Evolutionary conservation across 75 land plant species (phyloP).

Genomic region (Picea glauca): DNA sequence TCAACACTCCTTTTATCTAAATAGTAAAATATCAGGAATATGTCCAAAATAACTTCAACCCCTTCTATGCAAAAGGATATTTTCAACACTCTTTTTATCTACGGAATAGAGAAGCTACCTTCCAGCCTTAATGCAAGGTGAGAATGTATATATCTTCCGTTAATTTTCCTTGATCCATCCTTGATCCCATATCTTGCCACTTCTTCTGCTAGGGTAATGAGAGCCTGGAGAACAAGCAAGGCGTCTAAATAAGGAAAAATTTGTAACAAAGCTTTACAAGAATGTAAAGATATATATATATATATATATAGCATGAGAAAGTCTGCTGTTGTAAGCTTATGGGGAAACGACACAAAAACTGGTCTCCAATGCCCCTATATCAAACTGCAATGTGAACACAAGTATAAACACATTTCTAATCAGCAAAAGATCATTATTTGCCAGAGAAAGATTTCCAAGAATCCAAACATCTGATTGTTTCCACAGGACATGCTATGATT

Average conservation of each 20-base stretch:
- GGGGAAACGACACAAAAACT: not conserved
- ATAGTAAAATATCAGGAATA: too few species aligned
- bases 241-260: not conserved
- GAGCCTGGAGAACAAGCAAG: slow-evolving; percentile 32
- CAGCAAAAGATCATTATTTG: too few species aligned
- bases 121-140: slow-evolving; percentile 72
- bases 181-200: slow-evolving; percentile 49
- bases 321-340: not conserved
- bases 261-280: not conserved
- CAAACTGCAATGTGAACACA: too few species aligned
- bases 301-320: not conserved
- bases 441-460: too few species aligned
- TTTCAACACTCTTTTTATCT: not conserved
- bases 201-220: slow-evolving; percentile 73
- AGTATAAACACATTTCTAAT: too few species aligned
- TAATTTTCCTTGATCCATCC: slow-evolving; percentile 64
- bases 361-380: too few species aligned
- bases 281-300: not conserved
- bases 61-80: not conserved
- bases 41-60: not conserved
- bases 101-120: slow-evolving; percentile 38
- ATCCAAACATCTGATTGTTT: too few species aligned
- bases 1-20: too few species aligned
- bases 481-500: too few species aligned
- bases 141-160: slow-evolving; percentile 82